These are phyloP conservation scores for Leccinum imitatum DNA, from an alignment of 768 basidiomycete species.

Conservation along the genomic window DNA sequence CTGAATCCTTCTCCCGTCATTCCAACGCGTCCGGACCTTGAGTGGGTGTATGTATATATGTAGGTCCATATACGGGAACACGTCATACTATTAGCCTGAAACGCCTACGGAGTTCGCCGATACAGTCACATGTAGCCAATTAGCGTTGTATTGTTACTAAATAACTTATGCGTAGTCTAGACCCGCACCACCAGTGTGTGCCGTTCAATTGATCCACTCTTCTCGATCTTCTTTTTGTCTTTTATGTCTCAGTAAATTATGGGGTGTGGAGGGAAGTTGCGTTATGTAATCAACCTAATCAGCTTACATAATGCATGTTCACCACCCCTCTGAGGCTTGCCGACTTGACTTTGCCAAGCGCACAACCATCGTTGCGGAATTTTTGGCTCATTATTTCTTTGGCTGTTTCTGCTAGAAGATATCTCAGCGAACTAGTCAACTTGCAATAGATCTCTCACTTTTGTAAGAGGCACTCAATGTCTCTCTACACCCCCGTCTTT, in stretches of 20 bases:
- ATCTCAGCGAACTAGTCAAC: background rate
- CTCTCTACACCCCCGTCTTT: slow-evolving; percentile 36
- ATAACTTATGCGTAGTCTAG: background rate
- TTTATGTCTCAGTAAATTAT: background rate
- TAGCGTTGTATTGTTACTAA: background rate
- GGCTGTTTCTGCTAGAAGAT: background rate
- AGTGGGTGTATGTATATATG: background rate
- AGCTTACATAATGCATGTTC: slow-evolving; percentile 13
- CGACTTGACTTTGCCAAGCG: background rate
- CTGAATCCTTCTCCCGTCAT: background rate
- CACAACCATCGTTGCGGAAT: background rate
- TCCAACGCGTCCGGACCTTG: background rate
- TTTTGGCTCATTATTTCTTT: background rate
- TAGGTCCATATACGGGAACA: background rate
- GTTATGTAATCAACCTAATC: slow-evolving; percentile 13
- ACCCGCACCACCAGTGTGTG: background rate
- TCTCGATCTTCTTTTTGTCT: background rate
- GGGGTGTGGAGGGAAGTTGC: background rate
- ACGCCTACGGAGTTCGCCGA: background rate
- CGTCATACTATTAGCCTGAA: background rate
- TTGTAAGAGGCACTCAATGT: slow-evolving; percentile 21
- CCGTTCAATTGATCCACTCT: background rate
- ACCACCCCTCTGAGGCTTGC: background rate
- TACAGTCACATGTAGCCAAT: background rate
- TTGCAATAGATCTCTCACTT: background rate